These are phyloP conservation scores for Hericium alpestre DNA, from an alignment of 768 basidiomycete genomes.

Conservation along the genomic window DNA sequence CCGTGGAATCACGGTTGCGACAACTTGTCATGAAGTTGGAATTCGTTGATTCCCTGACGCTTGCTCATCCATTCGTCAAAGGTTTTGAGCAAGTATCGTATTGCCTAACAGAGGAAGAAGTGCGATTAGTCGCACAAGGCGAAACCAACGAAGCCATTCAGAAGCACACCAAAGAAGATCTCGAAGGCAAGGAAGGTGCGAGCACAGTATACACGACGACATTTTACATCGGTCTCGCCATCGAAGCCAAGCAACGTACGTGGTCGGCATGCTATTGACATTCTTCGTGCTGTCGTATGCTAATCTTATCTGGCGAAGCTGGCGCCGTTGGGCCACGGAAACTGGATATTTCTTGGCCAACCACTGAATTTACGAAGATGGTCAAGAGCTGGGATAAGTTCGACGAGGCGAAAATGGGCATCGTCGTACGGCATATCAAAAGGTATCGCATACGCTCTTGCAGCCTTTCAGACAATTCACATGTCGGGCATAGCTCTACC, in stretches of 20 bases:
- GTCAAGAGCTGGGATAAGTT: constrained; percentile 95
- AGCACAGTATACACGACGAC: constrained; percentile 89
- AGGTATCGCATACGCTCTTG: constrained; percentile 34
- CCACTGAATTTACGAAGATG: constrained; percentile 86
- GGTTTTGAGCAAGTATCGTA: constrained; percentile 83
- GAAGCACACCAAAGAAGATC: constrained; percentile 68
- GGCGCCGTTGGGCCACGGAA: constrained; percentile 68
- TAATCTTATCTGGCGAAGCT: constrained; percentile 32
- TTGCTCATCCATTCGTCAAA: constrained; percentile 93
- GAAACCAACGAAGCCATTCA: constrained; percentile 65
- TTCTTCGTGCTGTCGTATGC: background rate
- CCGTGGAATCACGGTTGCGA: constrained; percentile 94
- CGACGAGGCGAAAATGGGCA: constrained; percentile 86
- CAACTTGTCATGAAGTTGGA: constrained; percentile 98
- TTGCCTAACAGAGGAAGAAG: constrained; percentile 80
- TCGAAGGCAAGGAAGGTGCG: constrained; percentile 63
- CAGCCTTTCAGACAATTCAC: background rate
- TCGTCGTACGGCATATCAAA: constrained; percentile 88
- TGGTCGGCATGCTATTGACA: constrained; percentile 13
- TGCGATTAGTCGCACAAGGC: constrained; percentile 79
- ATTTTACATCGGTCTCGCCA: constrained; percentile 90
- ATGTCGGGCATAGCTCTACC: constrained; percentile 37
- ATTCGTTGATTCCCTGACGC: constrained; percentile 80
- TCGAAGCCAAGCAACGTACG: constrained; percentile 85
- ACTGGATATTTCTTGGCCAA: constrained; percentile 95